These are phyloP conservation scores for Conticribra weissflogii DNA, from an alignment of 108 stramenopile genomes.

Conservation along the genomic window DNA sequence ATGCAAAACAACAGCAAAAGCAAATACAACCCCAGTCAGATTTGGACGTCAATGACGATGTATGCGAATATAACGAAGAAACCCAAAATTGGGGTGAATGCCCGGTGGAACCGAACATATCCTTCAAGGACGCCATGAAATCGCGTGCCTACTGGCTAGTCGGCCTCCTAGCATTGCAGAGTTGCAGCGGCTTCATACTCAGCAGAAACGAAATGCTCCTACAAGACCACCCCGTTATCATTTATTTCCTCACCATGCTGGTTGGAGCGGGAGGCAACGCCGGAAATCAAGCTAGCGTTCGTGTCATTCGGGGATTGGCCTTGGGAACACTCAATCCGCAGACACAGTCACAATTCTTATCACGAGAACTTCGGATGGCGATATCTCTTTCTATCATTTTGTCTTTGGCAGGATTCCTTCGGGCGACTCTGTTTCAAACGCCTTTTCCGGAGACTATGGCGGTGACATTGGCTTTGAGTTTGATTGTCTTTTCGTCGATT, in stretches of 20 bases:
- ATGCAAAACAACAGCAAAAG: neutral
- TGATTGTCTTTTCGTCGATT: constrained; percentile 84
- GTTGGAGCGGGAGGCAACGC: constrained; percentile 63
- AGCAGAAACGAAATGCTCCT: constrained; percentile 51
- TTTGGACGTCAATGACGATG: constrained; percentile 5
- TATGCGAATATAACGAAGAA: constrained; percentile 25
- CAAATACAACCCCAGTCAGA: neutral
- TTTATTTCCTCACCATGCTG: constrained; percentile 68
- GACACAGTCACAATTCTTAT: constrained; percentile 41
- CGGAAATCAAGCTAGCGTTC: constrained; percentile 61
- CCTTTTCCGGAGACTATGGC: constrained; percentile 61
- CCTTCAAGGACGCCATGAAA: constrained; percentile 45
- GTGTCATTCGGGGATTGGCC: constrained; percentile 62
- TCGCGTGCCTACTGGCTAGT: constrained; percentile 57
- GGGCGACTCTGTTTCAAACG: constrained; percentile 46
- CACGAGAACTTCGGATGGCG: constrained; percentile 48
- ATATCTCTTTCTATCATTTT: constrained; percentile 37
- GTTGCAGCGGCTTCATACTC: constrained; percentile 51
- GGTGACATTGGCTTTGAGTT: constrained; percentile 67
- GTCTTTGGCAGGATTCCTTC: constrained; percentile 47
- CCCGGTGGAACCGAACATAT: constrained; percentile 48
- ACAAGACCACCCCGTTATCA: constrained; percentile 55
- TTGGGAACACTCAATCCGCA: constrained; percentile 49
- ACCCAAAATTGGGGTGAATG: constrained; percentile 44
- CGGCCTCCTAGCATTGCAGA: constrained; percentile 56